Evolutionary conservation across 257 asterid genomes (phyloP).

Genomic region (Solanum clarkiae): DNA sequence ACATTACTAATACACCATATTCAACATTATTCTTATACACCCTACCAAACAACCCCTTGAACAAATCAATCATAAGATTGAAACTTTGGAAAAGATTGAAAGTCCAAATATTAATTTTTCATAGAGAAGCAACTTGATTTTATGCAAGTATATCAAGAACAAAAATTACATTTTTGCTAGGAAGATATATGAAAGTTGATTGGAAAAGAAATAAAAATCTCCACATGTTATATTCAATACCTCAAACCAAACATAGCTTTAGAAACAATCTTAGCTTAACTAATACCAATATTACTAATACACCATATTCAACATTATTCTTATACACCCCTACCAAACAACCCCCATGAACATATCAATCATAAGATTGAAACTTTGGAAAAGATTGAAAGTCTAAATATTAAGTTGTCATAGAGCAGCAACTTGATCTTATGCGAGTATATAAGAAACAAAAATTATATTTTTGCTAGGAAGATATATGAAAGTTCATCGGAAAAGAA

Average conservation of each 20-base stretch:
- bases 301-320: background rate
- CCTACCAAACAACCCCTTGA: background rate
- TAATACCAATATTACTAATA: background rate
- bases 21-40: background rate
- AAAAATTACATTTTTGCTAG: background rate
- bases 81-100: background rate
- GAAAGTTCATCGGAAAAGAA: background rate
- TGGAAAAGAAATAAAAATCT: background rate
- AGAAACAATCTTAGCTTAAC: background rate
- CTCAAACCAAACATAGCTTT: background rate
- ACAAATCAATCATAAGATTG: background rate
- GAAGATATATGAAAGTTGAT: background rate
- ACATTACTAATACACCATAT: background rate
- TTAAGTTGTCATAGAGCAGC: background rate
- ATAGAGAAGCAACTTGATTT: background rate
- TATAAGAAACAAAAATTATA: background rate
- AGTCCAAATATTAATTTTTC: background rate
- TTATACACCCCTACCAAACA: background rate
- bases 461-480: background rate
- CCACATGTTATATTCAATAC: background rate
- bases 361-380: background rate
- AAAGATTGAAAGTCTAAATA: background rate
- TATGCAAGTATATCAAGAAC: background rate
- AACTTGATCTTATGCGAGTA: background rate
- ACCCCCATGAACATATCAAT: background rate